phyloP scores from a whole-genome alignment of 805 yeast genomes.

The Spathaspora sp. region DNA sequence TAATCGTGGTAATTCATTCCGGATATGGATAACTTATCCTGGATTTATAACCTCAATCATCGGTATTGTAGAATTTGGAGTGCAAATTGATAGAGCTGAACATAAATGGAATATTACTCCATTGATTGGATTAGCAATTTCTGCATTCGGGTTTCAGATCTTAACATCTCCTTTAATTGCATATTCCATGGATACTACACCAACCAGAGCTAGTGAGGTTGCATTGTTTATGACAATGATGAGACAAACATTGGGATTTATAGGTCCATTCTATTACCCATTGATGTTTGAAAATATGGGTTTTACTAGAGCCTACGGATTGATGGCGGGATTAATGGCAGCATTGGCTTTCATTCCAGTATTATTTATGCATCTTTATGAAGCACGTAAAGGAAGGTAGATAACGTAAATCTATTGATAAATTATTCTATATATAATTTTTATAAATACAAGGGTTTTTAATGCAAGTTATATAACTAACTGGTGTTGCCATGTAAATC shows the following conservation, averaged over 20 bases:
- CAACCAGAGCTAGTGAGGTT: constrained; percentile 14
- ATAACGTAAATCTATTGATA: not conserved
- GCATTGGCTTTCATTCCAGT: constrained; percentile 7
- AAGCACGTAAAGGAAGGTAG: constrained; percentile 3
- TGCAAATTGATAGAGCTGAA: constrained; percentile 10
- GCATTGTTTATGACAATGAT: constrained; percentile 17
- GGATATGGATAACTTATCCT: constrained; percentile 18
- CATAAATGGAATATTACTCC: constrained; percentile 12
- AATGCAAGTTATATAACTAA: not conserved
- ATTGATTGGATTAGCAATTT: constrained; percentile 17
- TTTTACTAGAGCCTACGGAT: constrained; percentile 9
- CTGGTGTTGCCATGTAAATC: constrained; percentile 12
- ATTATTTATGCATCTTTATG: constrained; percentile 1
- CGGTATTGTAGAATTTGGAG: constrained; percentile 20
- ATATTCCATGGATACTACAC: constrained; percentile 16
- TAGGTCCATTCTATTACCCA: constrained; percentile 27
- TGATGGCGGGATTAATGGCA: constrained; percentile 9
- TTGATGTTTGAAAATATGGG: constrained; percentile 17
- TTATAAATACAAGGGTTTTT: not conserved
- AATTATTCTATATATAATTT: not conserved
- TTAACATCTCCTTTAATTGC: constrained; percentile 20
- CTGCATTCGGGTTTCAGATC: constrained; percentile 19
- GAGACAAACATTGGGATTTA: constrained; percentile 19
- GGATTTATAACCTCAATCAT: constrained; percentile 17
- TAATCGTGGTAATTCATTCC: constrained; percentile 10